A percentile compares a stretch with the other conserved stretches of the same genome.
phyloP scores from a whole-genome alignment of 352 stramenopile genomes.

The Phytophthora colocasiae region DNA sequence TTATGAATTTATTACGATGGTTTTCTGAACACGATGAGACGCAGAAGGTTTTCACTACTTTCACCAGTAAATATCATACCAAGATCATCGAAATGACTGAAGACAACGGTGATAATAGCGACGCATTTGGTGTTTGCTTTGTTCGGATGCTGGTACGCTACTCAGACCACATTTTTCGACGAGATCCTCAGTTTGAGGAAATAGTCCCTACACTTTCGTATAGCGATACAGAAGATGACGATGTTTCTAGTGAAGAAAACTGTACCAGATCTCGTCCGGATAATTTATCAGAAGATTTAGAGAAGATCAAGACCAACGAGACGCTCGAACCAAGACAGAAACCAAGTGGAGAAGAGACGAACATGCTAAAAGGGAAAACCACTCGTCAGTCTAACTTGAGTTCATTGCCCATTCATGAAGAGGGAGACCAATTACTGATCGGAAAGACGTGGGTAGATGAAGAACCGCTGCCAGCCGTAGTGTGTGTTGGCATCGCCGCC shows the following conservation, averaged over 20 bases:
- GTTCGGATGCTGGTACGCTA: conserved; percentile 62
- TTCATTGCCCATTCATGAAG: not conserved
- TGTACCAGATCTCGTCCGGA: not conserved
- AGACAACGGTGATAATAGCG: conserved; percentile 6
- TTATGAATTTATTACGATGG: conserved; percentile 63
- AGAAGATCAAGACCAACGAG: conserved; percentile 5
- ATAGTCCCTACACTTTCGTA: conserved; percentile 44
- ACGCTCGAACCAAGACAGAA: conserved; percentile 3
- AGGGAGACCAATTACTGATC: conserved; percentile 3
- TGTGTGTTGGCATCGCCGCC: conserved; percentile 64
- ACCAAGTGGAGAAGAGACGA: conserved; percentile 22
- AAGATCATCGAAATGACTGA: conserved; percentile 51
- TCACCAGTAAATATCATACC: conserved; percentile 47
- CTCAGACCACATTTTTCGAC: conserved; percentile 77
- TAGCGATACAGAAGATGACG: conserved; percentile 72
- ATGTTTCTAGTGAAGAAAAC: conserved; percentile 48
- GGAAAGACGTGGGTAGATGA: conserved; percentile 26
- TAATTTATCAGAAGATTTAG: conserved; percentile 15
- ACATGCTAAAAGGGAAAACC: conserved; percentile 11
- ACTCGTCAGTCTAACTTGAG: conserved; percentile 9
- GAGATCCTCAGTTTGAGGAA: conserved; percentile 45
- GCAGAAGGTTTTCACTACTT: conserved; percentile 46
- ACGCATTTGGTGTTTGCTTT: conserved; percentile 61
- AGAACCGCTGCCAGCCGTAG: conserved; percentile 46
- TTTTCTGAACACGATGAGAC: conserved; percentile 45